phyloP scores from a whole-genome alignment of 164 flowering plant genomes.

The Sedum album region DNA sequence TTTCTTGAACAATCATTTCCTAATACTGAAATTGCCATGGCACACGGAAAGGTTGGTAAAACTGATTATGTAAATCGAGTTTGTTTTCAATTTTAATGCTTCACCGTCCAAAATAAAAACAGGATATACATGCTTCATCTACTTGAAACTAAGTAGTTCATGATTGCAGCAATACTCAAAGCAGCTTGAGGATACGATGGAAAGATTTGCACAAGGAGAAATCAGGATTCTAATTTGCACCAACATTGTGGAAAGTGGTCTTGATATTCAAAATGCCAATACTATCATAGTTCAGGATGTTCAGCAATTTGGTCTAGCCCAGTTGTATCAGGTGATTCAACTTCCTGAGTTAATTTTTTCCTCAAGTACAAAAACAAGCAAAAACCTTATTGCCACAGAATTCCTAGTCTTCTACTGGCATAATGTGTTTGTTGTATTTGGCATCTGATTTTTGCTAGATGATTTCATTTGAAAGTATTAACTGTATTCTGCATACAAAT shows the following conservation, averaged over 20 bases:
- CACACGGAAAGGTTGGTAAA: slow-evolving; percentile 78
- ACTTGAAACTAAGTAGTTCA: not conserved
- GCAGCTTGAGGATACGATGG: slow-evolving; percentile 93
- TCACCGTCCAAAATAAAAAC: not conserved
- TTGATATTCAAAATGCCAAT: slow-evolving; percentile 96
- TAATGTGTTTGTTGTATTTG: not conserved
- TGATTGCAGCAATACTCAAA: slow-evolving; percentile 82
- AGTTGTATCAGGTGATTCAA: slow-evolving; percentile 70
- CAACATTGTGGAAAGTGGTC: slow-evolving; percentile 96
- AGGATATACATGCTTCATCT: not conserved
- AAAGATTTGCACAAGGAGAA: slow-evolving; percentile 67
- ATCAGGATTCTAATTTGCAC: slow-evolving; percentile 83
- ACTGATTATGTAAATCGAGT: not conserved
- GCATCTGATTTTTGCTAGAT: not conserved
- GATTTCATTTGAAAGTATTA: not conserved
- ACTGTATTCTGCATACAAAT: not conserved
- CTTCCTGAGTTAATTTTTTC: not conserved
- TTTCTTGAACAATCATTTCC: slow-evolving; percentile 71
- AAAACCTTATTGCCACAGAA: not conserved
- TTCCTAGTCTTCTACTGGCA: not conserved
- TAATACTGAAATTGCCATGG: slow-evolving; percentile 69
- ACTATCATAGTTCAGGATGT: slow-evolving; percentile 94
- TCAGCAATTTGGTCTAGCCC: slow-evolving; percentile 94
- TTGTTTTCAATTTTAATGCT: not conserved
- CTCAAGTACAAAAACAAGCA: not conserved